Conservation (phyloP, 2,329 filamentous ascomycete genomes). For the Fusarium secorum region DNA sequence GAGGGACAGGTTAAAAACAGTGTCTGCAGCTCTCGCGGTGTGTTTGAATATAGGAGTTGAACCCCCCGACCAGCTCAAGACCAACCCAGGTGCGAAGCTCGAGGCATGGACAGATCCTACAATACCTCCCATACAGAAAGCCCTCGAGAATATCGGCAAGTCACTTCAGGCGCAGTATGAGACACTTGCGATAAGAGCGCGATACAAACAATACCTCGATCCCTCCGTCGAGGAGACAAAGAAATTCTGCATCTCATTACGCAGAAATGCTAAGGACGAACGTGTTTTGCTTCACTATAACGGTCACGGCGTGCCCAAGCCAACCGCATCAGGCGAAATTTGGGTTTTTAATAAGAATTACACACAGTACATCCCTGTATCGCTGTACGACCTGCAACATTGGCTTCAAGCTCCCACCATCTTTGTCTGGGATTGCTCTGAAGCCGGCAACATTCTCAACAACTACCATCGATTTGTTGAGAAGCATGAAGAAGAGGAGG, state of each 20-base stretch:
- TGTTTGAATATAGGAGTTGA: constrained; percentile 98
- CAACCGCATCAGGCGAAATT: constrained; percentile 93
- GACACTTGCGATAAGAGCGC: constrained; percentile 90
- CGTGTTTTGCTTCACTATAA: constrained; percentile 98
- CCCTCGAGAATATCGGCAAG: constrained; percentile 94
- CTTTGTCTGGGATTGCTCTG: constrained; percentile 97
- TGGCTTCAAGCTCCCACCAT: constrained; percentile 96
- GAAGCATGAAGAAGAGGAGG: constrained; percentile 91
- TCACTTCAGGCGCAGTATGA: constrained; percentile 96
- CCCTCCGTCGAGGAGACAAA: constrained; percentile 97
- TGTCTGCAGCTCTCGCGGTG: constrained; percentile 91
- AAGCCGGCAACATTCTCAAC: constrained; percentile 92
- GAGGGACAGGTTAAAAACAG: constrained; percentile 94
- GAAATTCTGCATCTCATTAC: constrained; percentile 90
- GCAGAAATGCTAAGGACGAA: constrained; percentile 94
- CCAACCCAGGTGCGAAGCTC: constrained; percentile 88
- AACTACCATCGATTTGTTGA: constrained; percentile 96
- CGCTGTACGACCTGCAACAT: constrained; percentile 90
- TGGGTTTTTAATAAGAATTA: constrained; percentile 99
- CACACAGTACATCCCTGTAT: constrained; percentile 97
- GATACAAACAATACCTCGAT: constrained; percentile 96
- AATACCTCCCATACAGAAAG: constrained; percentile 79
- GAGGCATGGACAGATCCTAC: constrained; percentile 98
- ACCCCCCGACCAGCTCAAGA: constrained; percentile 95
- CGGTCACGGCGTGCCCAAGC: constrained; percentile 94